phyloP scores from a whole-genome alignment of 768 basidiomycete genomes.

The Boletales sp. region DNA sequence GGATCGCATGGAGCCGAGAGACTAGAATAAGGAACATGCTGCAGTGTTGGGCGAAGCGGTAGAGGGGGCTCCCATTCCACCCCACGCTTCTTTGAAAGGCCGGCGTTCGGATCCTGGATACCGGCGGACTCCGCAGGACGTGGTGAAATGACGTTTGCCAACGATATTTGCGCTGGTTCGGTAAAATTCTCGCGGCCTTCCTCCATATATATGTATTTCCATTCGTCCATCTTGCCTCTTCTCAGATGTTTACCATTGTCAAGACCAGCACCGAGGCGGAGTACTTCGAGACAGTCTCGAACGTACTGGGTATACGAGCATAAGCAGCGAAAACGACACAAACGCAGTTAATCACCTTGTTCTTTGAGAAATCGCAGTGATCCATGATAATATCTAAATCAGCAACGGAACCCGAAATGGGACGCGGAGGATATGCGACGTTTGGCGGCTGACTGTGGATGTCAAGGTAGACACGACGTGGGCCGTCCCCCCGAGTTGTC shows the following conservation, averaged over 20 bases:
- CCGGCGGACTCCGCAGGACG: conserved; percentile 27
- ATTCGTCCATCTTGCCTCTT: conserved; percentile 73
- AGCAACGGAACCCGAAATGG: conserved; percentile 76
- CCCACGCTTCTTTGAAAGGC: conserved; percentile 55
- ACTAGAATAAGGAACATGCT: conserved; percentile 55
- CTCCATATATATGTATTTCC: conserved; percentile 88
- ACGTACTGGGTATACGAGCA: conserved; percentile 61
- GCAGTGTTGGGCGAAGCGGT: conserved; percentile 45
- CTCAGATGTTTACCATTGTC: conserved; percentile 77
- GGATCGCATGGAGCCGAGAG: conserved; percentile 71
- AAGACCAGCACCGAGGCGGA: conserved; percentile 86
- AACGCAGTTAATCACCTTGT: conserved; percentile 48
- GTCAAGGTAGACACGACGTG: conserved; percentile 75
- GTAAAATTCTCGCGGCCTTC: conserved; percentile 40
- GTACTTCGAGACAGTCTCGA: conserved; percentile 93
- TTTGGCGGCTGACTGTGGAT: conserved; percentile 57
- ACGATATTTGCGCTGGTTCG: conserved; percentile 30
- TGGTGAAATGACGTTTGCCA: conserved; percentile 30
- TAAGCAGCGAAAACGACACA: conserved; percentile 5
- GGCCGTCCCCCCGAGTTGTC: conserved; percentile 68
- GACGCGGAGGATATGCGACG: conserved; percentile 84
- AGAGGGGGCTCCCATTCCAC: conserved; percentile 58
- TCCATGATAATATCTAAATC: conserved; percentile 91
- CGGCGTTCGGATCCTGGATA: conserved; percentile 47
- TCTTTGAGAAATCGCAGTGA: conserved; percentile 84